Evolutionary conservation across 169 alveolate species (phyloP).

Genomic region (Cryptosporidium xiaoi): DNA sequence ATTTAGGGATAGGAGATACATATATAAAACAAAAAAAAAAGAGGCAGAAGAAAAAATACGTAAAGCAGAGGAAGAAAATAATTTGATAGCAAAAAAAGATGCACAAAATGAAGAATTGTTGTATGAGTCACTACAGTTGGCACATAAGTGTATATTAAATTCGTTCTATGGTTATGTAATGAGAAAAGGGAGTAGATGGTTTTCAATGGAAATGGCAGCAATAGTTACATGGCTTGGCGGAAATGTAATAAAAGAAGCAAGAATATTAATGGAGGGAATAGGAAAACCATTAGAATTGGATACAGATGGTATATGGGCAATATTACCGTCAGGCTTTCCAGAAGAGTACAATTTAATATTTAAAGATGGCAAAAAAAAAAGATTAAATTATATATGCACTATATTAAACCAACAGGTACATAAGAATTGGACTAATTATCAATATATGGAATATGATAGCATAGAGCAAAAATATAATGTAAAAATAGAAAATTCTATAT

Average conservation of each 20-base stretch:
- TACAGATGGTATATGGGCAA: slow-evolving; percentile 99
- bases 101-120: slow-evolving; percentile 89
- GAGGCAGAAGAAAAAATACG: slow-evolving; percentile 87
- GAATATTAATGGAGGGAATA: slow-evolving; percentile 89
- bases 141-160: slow-evolving; percentile 98
- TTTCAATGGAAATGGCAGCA: slow-evolving; percentile 99
- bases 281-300: slow-evolving; percentile 99
- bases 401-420: slow-evolving; percentile 93
- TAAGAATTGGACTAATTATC: slow-evolving; percentile 94
- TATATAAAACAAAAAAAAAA: slow-evolving; percentile 89
- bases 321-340: slow-evolving; percentile 96
- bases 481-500: slow-evolving; percentile 93
- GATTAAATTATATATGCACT: slow-evolving; percentile 92
- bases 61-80: slow-evolving; percentile 82
- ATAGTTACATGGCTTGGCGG: slow-evolving; percentile 98
- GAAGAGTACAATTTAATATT: slow-evolving; percentile 83
- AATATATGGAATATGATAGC: slow-evolving; percentile 89
- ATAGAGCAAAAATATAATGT: slow-evolving; percentile 80
- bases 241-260: slow-evolving; percentile 91
- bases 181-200: slow-evolving; percentile 99
- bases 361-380: slow-evolving; percentile 84
- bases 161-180: slow-evolving; percentile 99
- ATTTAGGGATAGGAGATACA: slow-evolving; percentile 97
- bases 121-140: slow-evolving; percentile 97
- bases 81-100: slow-evolving; percentile 85